Evolutionary conservation across 768 basidiomycete genomes (phyloP).

Genomic region (Psilocybe azurescens): DNA sequence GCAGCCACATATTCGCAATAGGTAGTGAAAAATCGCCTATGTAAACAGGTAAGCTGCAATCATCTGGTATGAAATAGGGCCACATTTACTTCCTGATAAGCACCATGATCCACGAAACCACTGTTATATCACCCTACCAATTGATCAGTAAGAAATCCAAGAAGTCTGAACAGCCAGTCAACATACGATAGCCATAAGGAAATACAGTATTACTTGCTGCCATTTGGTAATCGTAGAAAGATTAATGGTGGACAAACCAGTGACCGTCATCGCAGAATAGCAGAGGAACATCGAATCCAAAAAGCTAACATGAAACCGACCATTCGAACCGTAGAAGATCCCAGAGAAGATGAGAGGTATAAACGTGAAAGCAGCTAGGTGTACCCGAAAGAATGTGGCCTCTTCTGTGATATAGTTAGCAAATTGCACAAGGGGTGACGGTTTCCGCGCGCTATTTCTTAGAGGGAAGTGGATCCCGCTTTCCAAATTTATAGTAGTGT

Average conservation of each 20-base stretch:
- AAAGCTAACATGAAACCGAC: constrained; percentile 50
- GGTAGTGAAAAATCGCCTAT: constrained; percentile 48
- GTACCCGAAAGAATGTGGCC: constrained; percentile 58
- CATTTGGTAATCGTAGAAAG: constrained; percentile 51
- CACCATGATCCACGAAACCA: constrained; percentile 71
- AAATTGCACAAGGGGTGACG: constrained; percentile 3
- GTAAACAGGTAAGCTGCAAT: background rate
- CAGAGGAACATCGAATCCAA: constrained; percentile 67
- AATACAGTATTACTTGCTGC: constrained; percentile 56
- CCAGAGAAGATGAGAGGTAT: constrained; percentile 64
- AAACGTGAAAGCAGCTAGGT: constrained; percentile 54
- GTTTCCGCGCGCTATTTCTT: background rate
- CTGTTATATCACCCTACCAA: constrained; percentile 48
- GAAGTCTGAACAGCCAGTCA: background rate
- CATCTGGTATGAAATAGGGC: background rate
- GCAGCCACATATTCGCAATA: constrained; percentile 46
- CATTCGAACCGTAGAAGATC: constrained; percentile 73
- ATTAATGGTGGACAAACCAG: constrained; percentile 53
- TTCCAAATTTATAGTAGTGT: background rate
- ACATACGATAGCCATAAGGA: constrained; percentile 57
- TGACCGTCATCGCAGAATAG: constrained; percentile 61
- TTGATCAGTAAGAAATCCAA: too few relatives aligned
- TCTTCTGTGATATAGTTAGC: constrained; percentile 20
- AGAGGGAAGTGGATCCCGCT: background rate
- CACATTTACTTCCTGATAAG: constrained; percentile 57